Base-by-base conservation (phyloP, 306 rosid species). In the Datisca glomerata region DNA sequence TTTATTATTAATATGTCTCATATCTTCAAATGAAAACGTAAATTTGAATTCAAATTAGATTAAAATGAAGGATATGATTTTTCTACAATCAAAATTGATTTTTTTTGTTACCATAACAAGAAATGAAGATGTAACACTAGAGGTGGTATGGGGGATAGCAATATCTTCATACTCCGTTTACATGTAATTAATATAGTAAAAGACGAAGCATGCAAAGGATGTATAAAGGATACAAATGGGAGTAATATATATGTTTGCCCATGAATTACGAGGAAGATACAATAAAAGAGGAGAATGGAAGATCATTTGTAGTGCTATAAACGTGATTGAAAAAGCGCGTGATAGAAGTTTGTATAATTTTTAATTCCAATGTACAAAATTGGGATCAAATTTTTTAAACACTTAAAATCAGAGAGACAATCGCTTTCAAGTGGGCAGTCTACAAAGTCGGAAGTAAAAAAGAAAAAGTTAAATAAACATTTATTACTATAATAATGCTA, bases 401-500 rank as follows among this genome's bases (percentile, higher is more conserved):
- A 73, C 33, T 66, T 61, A 45, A 60, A 68, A 76, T 45, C 36
- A 59, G 73, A 64, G 68, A 83, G 76, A 83, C 86, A 72, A 74
- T 83, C 83, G 59, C 86, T 70, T 69, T 87, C 94, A 69, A 61
- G 68, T 63, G 69, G 76, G 56, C 67, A 72, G 65, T 67, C 60
- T 52, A 57, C 49, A 74, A 61, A 71, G 68, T 61, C 75, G 47
- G 48, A 49, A 59, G 51, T 45, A 57, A 66, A 17, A 48, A 12
- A 25, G n/a, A n/a, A n/a, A n/a, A n/a, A n/a, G n/a, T n/a, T n/a
- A n/a, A n/a, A n/a, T n/a, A 41, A 58, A 18, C 24, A 44, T 49
- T 14, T 18, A 19, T 41, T 15, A 4, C n/a, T n/a, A n/a, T 25
- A 43, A 47, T 59, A 49, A 52, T 8, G 53, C 13, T 18, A 43